Base-by-base conservation (phyloP, 2,329 filamentous ascomycete species). In the Bipolaris sorokiniana region DNA sequence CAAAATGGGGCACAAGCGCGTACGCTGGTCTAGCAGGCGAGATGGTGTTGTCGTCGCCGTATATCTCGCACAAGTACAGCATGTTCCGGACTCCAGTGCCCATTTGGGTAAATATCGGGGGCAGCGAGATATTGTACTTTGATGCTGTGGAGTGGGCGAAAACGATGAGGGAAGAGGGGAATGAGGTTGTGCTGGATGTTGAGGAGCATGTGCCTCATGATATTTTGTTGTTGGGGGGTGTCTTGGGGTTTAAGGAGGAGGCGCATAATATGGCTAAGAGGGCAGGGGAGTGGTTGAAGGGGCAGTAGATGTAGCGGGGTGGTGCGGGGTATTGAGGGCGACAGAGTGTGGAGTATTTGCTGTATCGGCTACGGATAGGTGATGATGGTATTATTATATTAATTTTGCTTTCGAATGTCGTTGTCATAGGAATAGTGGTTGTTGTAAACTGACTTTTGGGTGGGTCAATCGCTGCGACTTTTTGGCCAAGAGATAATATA, bases 171-270 rank as follows among this genome's bases (percentile, higher is more conserved):
- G 63, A 63, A 11, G 65, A 68, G 40, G 80, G 79, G 0, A 82
- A 81, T 55, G 62, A 72, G 38, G 71, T 83, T 1, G 73, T 74
- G 49, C 56, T 80, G 11, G 72, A 80, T 60, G 68, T 79, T 3
- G 78, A 80, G 62, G 61, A 76, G 46, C 58, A 68, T 9, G 78
- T 74, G 3, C 76, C 77, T 18, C 82, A 84, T 63, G 83, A 84
- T 67, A 78, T 82, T 6, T 56, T 82, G 16, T 48, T 80, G 1
- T 2, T 79, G 1, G 81, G 78, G 0, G 57, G 71, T 16, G 15
- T 74, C 1, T 20, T 81, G 2, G 82, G 81, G 0, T 84, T 81
- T 57, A 65, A 77, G 47, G 69, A 77, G 41, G 75, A 77, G 64
- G 76, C 71, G 22, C 54, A 22, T n/a, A 56, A 61, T 34, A 69